These are phyloP conservation scores for Aegilops sharonensis DNA, from an alignment of 176 grass and related monocot species.

Conservation along the genomic window DNA sequence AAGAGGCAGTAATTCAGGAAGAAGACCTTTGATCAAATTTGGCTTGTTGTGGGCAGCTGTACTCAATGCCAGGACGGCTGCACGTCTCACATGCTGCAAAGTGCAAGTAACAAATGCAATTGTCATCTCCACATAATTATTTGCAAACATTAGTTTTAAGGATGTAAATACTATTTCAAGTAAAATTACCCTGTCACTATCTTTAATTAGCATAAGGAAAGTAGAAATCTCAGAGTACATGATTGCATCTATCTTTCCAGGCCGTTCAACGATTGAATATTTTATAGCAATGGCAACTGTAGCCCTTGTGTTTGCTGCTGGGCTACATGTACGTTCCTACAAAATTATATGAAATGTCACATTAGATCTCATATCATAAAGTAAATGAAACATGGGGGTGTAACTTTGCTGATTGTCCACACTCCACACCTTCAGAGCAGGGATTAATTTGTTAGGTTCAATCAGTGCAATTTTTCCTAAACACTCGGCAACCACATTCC, in stretches of 20 bases:
- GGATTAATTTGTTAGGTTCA: constrained; percentile 12
- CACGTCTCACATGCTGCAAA: constrained; percentile 9
- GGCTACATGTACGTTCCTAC: constrained; percentile 4
- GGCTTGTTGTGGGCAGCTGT: constrained; percentile 16
- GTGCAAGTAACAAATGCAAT: neutral
- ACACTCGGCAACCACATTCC: constrained; percentile 20
- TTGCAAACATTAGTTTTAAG: neutral
- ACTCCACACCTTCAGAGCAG: constrained; percentile 7
- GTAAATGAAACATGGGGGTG: neutral
- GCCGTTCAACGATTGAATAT: constrained; percentile 12
- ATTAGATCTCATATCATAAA: constrained; percentile 7
- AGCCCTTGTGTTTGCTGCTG: constrained; percentile 25
- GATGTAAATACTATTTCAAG: constrained; percentile 1
- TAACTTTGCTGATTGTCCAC: neutral
- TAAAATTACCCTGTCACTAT: constrained; percentile 9
- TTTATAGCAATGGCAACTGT: constrained; percentile 21
- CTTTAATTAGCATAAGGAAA: constrained; percentile 20
- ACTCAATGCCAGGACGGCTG: constrained; percentile 6
- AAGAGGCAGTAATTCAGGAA: constrained; percentile 7
- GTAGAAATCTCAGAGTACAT: constrained; percentile 18
- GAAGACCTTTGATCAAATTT: constrained; percentile 18
- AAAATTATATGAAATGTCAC: neutral
- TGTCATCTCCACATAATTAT: neutral
- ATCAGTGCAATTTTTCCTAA: constrained; percentile 16
- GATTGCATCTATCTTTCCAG: constrained; percentile 16